A percentile compares a stretch with the other conserved stretches of the same genome.
phyloP scores from a whole-genome alignment of 179 eudicot genomes.

The Spinacia oleracea region DNA sequence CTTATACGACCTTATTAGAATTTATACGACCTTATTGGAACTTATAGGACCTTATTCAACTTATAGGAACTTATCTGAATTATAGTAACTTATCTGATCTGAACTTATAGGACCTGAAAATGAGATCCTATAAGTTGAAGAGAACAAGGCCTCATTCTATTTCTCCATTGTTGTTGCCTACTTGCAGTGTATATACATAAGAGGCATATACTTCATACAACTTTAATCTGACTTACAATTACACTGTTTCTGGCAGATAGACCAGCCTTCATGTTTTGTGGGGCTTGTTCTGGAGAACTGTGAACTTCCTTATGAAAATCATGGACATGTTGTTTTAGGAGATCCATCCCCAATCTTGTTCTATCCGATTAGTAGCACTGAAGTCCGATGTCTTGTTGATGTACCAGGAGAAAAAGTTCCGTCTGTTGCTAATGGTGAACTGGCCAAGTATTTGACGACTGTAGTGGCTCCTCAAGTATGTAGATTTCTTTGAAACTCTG shows the following conservation, averaged over 20 bases:
- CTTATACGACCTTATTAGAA: no score
- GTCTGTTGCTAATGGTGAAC: conserved; percentile 62
- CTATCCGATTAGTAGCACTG: conserved; percentile 68
- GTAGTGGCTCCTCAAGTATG: conserved; percentile 71
- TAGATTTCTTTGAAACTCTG: not conserved
- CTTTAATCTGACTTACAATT: not conserved
- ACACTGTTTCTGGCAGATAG: conserved; percentile 44
- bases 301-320: conserved; percentile 54
- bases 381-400: conserved; percentile 75
- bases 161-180: not conserved
- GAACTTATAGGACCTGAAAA: no score
- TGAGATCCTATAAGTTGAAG: no score
- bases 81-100: no score
- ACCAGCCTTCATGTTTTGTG: conserved; percentile 64
- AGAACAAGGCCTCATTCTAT: no score
- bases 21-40: no score
- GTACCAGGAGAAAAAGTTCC: conserved; percentile 79
- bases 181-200: not conserved
- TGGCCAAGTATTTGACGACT: conserved; percentile 59
- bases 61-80: no score
- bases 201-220: not conserved
- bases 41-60: no score
- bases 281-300: conserved; percentile 77
- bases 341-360: conserved; percentile 66
- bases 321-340: conserved; percentile 74